Percentiles rank a stretch among this genome's conserved stretches.
Conservation (phyloP, 352 stramenopile genomes). For the Phytophthora foliorum region DNA sequence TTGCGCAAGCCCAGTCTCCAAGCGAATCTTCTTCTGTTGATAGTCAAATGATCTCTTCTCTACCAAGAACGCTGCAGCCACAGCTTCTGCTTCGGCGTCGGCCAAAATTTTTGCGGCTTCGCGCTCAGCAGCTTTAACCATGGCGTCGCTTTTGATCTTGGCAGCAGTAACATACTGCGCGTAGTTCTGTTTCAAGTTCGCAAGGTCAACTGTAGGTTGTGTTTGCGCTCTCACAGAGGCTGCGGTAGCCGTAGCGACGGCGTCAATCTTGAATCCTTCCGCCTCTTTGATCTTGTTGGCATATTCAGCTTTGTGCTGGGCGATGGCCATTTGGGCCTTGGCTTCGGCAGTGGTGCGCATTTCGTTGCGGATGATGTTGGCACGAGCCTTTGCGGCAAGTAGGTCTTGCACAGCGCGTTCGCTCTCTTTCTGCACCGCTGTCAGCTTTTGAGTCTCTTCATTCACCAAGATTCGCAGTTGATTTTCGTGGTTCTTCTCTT, state of each 20-base stretch:
- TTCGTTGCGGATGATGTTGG: constrained; percentile 77
- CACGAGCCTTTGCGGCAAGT: constrained; percentile 58
- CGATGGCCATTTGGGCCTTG: constrained; percentile 73
- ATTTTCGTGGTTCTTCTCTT: constrained; percentile 90
- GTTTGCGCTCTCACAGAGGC: constrained; percentile 62
- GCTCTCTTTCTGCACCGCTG: constrained; percentile 76
- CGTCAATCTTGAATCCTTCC: constrained; percentile 68
- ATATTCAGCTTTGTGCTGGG: constrained; percentile 49
- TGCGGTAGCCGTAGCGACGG: constrained; percentile 51
- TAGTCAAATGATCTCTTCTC: constrained; percentile 82
- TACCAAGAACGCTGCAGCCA: constrained; percentile 52
- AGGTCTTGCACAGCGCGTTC: constrained; percentile 76
- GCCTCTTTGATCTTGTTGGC: constrained; percentile 73
- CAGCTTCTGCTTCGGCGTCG: constrained; percentile 60
- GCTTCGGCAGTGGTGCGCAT: constrained; percentile 72
- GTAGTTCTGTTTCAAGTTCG: constrained; percentile 55
- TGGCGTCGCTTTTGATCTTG: constrained; percentile 64
- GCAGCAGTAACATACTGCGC: constrained; percentile 69
- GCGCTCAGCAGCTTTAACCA: constrained; percentile 64
- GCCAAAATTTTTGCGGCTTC: constrained; percentile 55
- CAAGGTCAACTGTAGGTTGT: constrained; percentile 54
- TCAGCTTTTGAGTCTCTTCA: constrained; percentile 79
- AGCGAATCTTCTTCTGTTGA: constrained; percentile 64
- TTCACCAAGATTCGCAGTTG: constrained; percentile 79
- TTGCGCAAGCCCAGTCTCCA: constrained; percentile 64